phyloP scores from a whole-genome alignment of 768 basidiomycete genomes.

The Phanerodontia chrysosporium region DNA sequence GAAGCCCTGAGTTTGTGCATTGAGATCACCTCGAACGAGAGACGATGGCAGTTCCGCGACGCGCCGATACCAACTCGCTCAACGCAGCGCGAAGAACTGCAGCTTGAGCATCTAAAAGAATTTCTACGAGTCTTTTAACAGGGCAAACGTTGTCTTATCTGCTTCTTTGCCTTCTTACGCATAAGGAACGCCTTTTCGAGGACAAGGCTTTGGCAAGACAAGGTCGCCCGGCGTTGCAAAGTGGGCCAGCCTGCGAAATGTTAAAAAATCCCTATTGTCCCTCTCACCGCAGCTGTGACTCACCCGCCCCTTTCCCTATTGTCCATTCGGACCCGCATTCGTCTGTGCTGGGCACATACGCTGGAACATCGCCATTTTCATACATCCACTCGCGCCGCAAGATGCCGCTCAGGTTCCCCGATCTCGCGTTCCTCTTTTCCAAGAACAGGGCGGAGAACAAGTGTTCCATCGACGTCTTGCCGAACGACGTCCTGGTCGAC shows the following conservation, averaged over 20 bases:
- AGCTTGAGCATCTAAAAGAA: not conserved
- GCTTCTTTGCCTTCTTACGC: not conserved
- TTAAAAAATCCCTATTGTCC: not conserved
- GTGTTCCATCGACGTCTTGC: conserved; percentile 21
- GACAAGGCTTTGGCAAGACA: not conserved
- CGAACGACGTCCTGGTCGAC: conserved; percentile 37
- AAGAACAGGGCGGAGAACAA: not conserved
- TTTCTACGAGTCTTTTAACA: not conserved
- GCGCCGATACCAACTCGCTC: not conserved
- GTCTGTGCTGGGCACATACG: not conserved
- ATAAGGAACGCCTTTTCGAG: not conserved
- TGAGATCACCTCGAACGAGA: no score
- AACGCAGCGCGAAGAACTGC: no score
- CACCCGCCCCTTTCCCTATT: not conserved
- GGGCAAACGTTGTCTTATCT: not conserved
- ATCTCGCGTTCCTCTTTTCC: not conserved
- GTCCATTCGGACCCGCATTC: not conserved
- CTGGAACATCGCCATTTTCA: not conserved
- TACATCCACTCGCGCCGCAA: not conserved
- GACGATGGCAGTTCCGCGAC: not conserved
- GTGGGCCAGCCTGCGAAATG: not conserved
- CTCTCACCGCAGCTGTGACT: not conserved
- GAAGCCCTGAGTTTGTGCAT: no score
- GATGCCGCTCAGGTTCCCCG: not conserved
- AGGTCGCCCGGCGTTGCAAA: not conserved